Evolutionary conservation across 192 early-diverging fungal species (phyloP).

Genomic region (Coemansia sp.): DNA sequence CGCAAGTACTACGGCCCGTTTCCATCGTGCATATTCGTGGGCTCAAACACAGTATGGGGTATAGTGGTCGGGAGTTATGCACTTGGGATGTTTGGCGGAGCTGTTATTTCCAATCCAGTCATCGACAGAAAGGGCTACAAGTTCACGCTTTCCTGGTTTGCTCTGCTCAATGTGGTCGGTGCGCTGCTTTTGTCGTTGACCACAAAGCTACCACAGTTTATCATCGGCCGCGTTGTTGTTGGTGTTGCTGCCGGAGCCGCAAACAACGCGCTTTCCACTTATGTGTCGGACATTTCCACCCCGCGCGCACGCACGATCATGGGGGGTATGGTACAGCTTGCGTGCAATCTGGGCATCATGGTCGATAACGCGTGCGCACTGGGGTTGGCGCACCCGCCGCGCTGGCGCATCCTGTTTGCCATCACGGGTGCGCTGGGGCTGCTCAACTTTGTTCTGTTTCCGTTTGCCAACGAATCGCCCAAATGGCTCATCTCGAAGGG

Average conservation of each 20-base stretch:
- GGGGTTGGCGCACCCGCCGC: conserved; percentile 58
- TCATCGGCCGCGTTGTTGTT: conserved; percentile 68
- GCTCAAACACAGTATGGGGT: conserved; percentile 56
- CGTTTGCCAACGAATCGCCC: conserved; percentile 75
- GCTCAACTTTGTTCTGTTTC: conserved; percentile 58
- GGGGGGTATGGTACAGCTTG: conserved; percentile 72
- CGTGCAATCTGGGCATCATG: conserved; percentile 78
- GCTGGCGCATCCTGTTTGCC: conserved; percentile 73
- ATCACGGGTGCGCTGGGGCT: conserved; percentile 62
- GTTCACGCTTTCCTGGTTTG: conserved; percentile 65
- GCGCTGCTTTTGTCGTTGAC: conserved; percentile 63
- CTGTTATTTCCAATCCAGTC: conserved; percentile 59
- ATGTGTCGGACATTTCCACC: conserved; percentile 78
- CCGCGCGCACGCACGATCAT: conserved; percentile 65
- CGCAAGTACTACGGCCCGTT: conserved; percentile 51
- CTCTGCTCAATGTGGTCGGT: conserved; percentile 66
- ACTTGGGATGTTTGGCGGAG: conserved; percentile 69
- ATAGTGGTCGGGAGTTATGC: conserved; percentile 59
- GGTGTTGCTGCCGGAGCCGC: conserved; percentile 73
- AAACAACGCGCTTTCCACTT: conserved; percentile 62
- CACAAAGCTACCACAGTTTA: conserved; percentile 63
- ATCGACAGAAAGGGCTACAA: conserved; percentile 63
- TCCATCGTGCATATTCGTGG: conserved; percentile 44
- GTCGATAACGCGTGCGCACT: conserved; percentile 65
- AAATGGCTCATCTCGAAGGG: conserved; percentile 67